phyloP scores from a whole-genome alignment of 768 basidiomycete species.

The Termitomyces sp. region DNA sequence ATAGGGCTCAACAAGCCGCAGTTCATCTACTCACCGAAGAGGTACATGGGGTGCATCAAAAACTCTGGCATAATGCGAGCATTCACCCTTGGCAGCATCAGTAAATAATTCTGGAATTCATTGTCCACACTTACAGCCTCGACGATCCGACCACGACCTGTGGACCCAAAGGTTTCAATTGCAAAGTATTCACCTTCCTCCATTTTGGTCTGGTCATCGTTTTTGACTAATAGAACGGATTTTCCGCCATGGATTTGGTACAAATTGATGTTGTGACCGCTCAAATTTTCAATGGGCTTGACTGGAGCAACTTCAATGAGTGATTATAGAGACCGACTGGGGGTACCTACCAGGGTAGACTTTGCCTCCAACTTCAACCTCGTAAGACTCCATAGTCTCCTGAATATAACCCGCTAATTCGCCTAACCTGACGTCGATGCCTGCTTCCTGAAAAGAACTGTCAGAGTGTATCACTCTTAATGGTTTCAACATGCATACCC shows the following conservation, averaged over 20 bases:
- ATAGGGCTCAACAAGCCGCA: background rate
- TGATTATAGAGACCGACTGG: background rate
- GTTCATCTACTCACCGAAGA: conserved; percentile 55
- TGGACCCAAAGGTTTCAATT: conserved; percentile 98
- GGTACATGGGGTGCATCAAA: conserved; percentile 68
- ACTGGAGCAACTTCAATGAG: conserved; percentile 42
- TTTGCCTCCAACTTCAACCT: conserved; percentile 89
- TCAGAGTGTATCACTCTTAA: background rate
- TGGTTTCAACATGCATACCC: conserved; percentile 38
- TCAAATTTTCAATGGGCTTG: conserved; percentile 90
- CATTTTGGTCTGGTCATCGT: conserved; percentile 92
- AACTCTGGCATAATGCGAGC: conserved; percentile 87
- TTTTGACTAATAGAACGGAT: conserved; percentile 86
- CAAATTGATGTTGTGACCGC: conserved; percentile 87
- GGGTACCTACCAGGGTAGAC: conserved; percentile 65
- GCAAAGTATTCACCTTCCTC: conserved; percentile 99
- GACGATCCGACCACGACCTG: conserved; percentile 83
- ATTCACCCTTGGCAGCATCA: conserved; percentile 63
- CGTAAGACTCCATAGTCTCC: conserved; percentile 99
- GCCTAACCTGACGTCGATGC: conserved; percentile 91
- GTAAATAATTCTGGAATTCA: background rate
- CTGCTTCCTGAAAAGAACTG: conserved; percentile 67
- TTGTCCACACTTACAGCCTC: conserved; percentile 55
- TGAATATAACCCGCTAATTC: conserved; percentile 92
- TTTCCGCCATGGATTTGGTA: conserved; percentile 96